These are phyloP conservation scores for Aspergillus hortae DNA, from an alignment of 2,329 filamentous ascomycete genomes.

Conservation along the genomic window DNA sequence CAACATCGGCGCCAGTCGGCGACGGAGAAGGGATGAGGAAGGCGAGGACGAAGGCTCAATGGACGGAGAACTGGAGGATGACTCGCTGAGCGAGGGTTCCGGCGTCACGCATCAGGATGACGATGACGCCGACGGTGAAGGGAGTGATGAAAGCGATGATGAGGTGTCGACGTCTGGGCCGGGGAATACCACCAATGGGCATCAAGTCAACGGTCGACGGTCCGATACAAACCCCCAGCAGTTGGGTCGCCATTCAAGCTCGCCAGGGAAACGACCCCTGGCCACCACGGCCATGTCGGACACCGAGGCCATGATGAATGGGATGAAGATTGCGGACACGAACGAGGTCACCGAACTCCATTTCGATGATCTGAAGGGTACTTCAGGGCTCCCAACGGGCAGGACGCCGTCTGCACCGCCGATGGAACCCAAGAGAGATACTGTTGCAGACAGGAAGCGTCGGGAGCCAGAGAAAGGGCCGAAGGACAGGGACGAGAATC, in stretches of 20 bases:
- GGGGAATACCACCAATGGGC: constrained; percentile 18
- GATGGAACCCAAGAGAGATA: constrained; percentile 47
- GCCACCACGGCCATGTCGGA: constrained; percentile 45
- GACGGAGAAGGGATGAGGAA: constrained; percentile 46
- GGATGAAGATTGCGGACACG: constrained; percentile 47
- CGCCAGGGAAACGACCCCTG: constrained; percentile 29
- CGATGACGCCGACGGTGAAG: constrained; percentile 58
- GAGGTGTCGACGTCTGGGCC: constrained; percentile 36
- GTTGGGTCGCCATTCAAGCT: constrained; percentile 33
- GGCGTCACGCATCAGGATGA: constrained; percentile 55
- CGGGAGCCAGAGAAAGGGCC: constrained; percentile 89
- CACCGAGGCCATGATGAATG: constrained; percentile 61
- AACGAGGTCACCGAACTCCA: constrained; percentile 43
- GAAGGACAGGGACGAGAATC: constrained; percentile 82
- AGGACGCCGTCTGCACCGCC: constrained; percentile 40
- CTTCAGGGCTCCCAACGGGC: constrained; percentile 24
- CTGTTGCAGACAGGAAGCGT: constrained; percentile 66
- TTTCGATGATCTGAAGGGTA: constrained; percentile 46
- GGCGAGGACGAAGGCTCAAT: constrained; percentile 49
- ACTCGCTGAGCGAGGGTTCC: constrained; percentile 62
- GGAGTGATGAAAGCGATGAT: constrained; percentile 55
- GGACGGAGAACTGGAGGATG: constrained; percentile 53
- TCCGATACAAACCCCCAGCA: constrained; percentile 23
- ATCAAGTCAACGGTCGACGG: constrained; percentile 27
- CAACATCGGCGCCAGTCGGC: constrained; percentile 44